These are phyloP conservation scores for Dothidotthia symphoricarpi DNA, from an alignment of 2,329 filamentous ascomycete genomes.

Conservation along the genomic window DNA sequence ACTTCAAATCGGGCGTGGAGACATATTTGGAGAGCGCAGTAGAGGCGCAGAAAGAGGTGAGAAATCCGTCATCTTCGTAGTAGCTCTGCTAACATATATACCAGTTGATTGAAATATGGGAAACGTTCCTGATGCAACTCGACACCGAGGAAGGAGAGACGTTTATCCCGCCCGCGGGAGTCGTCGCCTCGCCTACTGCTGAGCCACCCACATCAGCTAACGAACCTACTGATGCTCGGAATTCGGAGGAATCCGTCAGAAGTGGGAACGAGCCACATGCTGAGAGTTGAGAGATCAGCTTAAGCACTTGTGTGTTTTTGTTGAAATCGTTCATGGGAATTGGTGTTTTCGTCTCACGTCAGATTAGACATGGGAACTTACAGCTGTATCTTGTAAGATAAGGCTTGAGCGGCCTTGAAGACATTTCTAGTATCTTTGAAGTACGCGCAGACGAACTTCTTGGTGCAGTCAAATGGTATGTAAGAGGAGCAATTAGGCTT, in stretches of 20 bases:
- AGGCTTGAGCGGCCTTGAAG: too few species aligned
- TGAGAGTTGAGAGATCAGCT: neutral
- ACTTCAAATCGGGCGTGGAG: slow-evolving; percentile 97
- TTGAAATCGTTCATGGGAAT: too few species aligned
- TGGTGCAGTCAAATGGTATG: too few species aligned
- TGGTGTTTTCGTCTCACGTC: too few species aligned
- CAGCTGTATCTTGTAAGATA: too few species aligned
- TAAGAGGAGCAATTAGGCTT: too few species aligned
- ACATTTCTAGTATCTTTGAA: too few species aligned
- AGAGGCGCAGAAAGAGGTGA: slow-evolving; percentile 96
- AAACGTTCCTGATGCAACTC: slow-evolving; percentile 94
- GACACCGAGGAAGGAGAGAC: slow-evolving; percentile 78
- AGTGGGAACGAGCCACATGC: slow-evolving; percentile 3
- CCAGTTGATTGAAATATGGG: slow-evolving; percentile 84
- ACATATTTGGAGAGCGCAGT: slow-evolving; percentile 96
- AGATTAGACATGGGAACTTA: too few species aligned
- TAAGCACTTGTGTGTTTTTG: too few species aligned
- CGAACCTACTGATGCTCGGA: slow-evolving; percentile 10
- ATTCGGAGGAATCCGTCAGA: slow-evolving; percentile 4
- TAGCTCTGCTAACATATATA: slow-evolving; percentile 11
- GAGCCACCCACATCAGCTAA: slow-evolving; percentile 13
- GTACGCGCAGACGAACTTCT: too few species aligned
- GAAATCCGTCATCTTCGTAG: slow-evolving; percentile 23
- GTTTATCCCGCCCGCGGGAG: slow-evolving; percentile 42
- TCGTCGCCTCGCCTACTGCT: slow-evolving; percentile 33